Evolutionary conservation across 2,329 filamentous ascomycete species (phyloP), one percentile per base, ranked within the genome.

Genomic region (Furcasterigmium sp.): DNA sequence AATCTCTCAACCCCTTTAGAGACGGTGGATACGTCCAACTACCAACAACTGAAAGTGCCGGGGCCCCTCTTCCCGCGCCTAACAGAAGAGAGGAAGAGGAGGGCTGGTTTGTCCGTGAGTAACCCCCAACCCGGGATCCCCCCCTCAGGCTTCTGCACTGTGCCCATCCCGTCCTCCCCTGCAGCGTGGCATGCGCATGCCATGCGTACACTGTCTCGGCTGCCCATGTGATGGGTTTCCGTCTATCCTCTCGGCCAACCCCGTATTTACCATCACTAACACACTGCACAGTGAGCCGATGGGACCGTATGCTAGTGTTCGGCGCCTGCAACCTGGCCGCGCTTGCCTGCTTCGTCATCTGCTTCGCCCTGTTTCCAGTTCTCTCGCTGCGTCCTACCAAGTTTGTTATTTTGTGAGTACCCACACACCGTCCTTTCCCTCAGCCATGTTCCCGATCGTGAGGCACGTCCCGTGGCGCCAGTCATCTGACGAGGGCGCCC

Each of bases 281-380:
- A 51, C 47, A 48, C 46, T 52, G 17, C 57, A 60, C 68, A 97
- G 93, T 98, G 72, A 95, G 89, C 70, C 82, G 91, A 70, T 97
- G 91, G 93, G 93, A 98, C 69, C 87, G 91, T 45, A 72, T 97
- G 60, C 76, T 98, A 63, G 80, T 97, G 57, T 98, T 98, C 67
- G 84, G 80, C 52, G 89, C 84, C 59, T 94, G 91, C 72, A 95
- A 95, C 67, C 67, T 95, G 55, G 90, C 85, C 48, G 90, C 93
- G 51, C 75, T 89, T 51, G 88, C 87, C 53, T 91, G 94, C 73
- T 97, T 98, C 73, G 81, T 94, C 62, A 82, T 95, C 56, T 91
- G 87, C 73, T 95, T 97, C 70, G 84, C 84, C 55, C 74, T 97
- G 45, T 91, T 95, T 69, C 91, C 91, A 43, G 76, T 91, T 47